Conservation (phyloP, 208 protist genomes). For the Wallacemonas sp. region DNA sequence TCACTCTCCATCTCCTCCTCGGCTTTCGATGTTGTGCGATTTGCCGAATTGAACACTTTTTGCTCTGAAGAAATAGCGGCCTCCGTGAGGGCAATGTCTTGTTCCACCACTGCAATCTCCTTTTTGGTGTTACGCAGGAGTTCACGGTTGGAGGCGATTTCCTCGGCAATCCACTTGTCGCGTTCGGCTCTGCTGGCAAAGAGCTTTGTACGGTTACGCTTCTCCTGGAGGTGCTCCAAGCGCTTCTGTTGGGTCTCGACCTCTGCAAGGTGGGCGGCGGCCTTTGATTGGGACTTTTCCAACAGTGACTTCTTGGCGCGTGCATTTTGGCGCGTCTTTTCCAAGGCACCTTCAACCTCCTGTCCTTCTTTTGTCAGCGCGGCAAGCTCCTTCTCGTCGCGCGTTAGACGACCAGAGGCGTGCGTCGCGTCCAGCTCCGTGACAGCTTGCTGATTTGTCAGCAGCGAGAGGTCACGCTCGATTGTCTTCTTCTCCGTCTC, state of each 20-base stretch:
- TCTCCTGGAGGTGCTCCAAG: slow-evolving; percentile 84
- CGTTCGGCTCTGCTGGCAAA: slow-evolving; percentile 91
- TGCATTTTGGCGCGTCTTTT: slow-evolving; percentile 25
- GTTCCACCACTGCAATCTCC: slow-evolving; percentile 36
- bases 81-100: slow-evolving; percentile 26
- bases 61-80: not conserved
- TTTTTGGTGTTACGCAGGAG: slow-evolving; percentile 40
- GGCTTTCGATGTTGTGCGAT: slow-evolving; percentile 20
- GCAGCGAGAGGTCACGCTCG: slow-evolving; percentile 46
- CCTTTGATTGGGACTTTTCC: slow-evolving; percentile 24
- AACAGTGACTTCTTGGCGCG: slow-evolving; percentile 33
- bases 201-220: slow-evolving; percentile 83
- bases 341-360: slow-evolving; percentile 43
- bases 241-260: slow-evolving; percentile 42
- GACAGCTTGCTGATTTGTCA: slow-evolving; percentile 66
- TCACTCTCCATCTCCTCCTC: slow-evolving; percentile 50
- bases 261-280: slow-evolving; percentile 30
- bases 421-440: slow-evolving; percentile 62
- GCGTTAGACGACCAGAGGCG: slow-evolving; percentile 27
- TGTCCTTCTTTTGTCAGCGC: slow-evolving; percentile 55
- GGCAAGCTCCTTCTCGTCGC: slow-evolving; percentile 44
- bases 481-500: slow-evolving; percentile 52
- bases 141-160: slow-evolving; percentile 73
- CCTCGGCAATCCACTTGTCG: slow-evolving; percentile 84
- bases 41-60: not conserved